Base-by-base conservation (phyloP, 2,329 filamentous ascomycete genomes). In the Alternaria infectoria region DNA sequence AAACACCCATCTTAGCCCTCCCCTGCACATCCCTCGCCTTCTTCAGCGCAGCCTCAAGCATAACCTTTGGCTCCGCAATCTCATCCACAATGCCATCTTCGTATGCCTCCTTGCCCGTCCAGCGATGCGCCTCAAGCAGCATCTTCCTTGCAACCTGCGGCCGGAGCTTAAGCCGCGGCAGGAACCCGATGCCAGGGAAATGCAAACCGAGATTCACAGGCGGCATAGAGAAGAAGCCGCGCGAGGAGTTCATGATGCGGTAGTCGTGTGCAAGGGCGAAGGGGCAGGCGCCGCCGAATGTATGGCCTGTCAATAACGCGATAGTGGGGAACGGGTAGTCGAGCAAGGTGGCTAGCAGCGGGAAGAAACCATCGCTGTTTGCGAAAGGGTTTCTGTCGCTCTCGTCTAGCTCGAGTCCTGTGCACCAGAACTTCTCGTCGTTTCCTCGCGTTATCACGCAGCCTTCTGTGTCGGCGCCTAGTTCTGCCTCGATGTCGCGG, bases 321-420 rank as follows among this genome's bases (percentile, higher is more conserved):
- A 85, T 81, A 2, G 83, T 86, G 6, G 84, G 83, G 61, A 77
- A 84, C 0, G 82, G 82, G 57, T 84, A 85, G 72, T 85, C 83
- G 69, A 86, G 74, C 78, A 80, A 69, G 1, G 83, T 83, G 25
- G 83, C 81, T 13, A 85, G 74, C 5, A 85, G 75, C 73, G 88
- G 87, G 11, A 84, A 86, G 59, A 89, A 90, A 25, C 81, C 83
- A 69, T 85, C 87, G 15, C 82, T 82, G 43, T 90, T 88, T 77
- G 83, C 88, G 58, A 83, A 85, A 25, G 85, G 83, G 67, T 84
- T 85, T 15, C 79, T 81, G 51, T 83, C 82, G 11, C 73, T 69
- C 66, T 85, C 83, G 49, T 84, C 83, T 4, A 85, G 74, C 28
- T 85, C 83, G 13, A 85, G 72, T 2, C 82, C 83, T 21, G 84